Conservation (phyloP, 352 stramenopile genomes). For the Phytophthora constricta region DNA sequence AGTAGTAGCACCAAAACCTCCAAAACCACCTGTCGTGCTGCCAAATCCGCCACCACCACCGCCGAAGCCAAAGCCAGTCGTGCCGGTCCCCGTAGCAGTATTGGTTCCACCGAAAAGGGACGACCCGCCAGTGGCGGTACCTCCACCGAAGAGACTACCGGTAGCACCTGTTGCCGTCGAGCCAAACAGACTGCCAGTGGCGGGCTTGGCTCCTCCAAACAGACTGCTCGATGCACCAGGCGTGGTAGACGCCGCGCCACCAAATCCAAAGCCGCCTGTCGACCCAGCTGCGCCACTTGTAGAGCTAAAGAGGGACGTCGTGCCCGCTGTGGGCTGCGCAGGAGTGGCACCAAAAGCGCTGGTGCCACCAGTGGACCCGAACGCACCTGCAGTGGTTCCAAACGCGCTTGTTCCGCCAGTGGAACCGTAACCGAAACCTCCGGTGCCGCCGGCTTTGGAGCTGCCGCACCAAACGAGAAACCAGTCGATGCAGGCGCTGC, state of each 20-base stretch:
- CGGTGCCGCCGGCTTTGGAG: conserved; percentile 41
- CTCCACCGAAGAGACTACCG: conserved; percentile 45
- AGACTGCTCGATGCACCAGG: conserved; percentile 38
- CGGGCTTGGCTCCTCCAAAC: conserved; percentile 51
- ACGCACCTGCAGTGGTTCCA: conserved; percentile 41
- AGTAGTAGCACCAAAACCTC: conserved; percentile 46
- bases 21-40: conserved; percentile 47
- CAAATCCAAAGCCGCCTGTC: conserved; percentile 54
- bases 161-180: conserved; percentile 35
- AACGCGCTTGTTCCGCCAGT: conserved; percentile 39
- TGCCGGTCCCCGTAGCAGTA: conserved; percentile 36
- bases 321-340: conserved; percentile 36
- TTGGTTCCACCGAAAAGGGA: conserved; percentile 49
- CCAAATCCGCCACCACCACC: conserved; percentile 42
- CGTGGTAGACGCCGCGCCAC: conserved; percentile 33
- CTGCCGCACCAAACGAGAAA: conserved; percentile 52
- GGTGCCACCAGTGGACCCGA: conserved; percentile 39
- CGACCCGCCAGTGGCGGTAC: conserved; percentile 30
- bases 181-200: conserved; percentile 44
- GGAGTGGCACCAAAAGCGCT: conserved; percentile 47
- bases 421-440: conserved; percentile 55
- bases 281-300: conserved; percentile 28
- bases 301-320: conserved; percentile 55
- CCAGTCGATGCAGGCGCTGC: conserved; percentile 38
- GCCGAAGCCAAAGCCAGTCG: conserved; percentile 50